Evolutionary conservation across 1,284 basidiomycete species (phyloP), one percentile per base, ranked within the genome.

Genomic region (Coniophora puteana): DNA sequence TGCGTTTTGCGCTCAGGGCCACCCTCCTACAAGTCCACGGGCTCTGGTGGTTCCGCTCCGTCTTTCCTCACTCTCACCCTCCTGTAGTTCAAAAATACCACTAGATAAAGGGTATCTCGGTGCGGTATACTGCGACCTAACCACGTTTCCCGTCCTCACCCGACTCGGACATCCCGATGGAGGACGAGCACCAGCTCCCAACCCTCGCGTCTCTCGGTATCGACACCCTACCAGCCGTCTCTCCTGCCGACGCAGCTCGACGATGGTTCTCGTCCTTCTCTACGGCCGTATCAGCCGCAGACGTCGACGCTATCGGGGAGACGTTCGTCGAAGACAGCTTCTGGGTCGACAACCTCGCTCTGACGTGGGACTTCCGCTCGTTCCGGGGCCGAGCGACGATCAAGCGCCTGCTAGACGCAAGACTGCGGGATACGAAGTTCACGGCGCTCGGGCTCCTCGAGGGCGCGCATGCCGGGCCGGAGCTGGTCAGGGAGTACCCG

Each of bases 291-390:
- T 42, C 47, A 2, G 46, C 42, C 4, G 41, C 49, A 28, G 52
- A 63, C 14, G 20, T 50, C 2, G 41, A 50, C 24, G 32, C 41
- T 1, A 16, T 56, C 16, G 4, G 51, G 0, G 28, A 34, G 20
- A 44, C 52, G 25, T 50, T 61, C 46, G 49, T 50, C 48, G 47
- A 49, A 30, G 32, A 38, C 21, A 55, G 54, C 1, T 62, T 47
- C 29, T 59, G 57, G 58, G 61, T 43, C 33, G 58, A 61, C 36
- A 46, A 52, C 14, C 11, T 59, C 11, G 35, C 60, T 8, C 46
- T 62, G 35, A 59, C 60, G 4, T 59, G 60, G 57, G 40, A 54
- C 28, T 31, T 61, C 29, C 55, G 54, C 5, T 52, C 58, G 3
- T 45, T 61, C 22, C 42, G 45, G 2, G 57, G 59, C 3, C 41